Base-by-base conservation (phyloP, 352 stramenopile species). In the Thraustotheca clavata region DNA sequence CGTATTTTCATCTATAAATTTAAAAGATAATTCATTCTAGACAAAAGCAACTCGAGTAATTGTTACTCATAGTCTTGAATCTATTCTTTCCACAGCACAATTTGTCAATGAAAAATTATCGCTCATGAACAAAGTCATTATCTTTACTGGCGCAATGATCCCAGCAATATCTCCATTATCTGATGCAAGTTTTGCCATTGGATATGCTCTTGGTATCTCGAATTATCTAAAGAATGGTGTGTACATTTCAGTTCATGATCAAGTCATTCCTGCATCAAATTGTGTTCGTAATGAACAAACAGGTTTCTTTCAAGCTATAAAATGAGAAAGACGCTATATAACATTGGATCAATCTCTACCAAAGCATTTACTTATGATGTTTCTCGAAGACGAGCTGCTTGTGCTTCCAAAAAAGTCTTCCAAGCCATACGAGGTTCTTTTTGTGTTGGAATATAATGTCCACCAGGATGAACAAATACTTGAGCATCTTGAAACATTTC, bases 381-480 rank as follows among this genome's bases (percentile, higher is more conserved):
- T 7, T 14, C 14, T 9, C n/a, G 20, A 14, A 43, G 12, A 22
- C 33, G 52, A 35, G 52, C 36, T 18, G 55, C 35, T 54, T 63
- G 55, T 4, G 26, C n/a, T 31, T 49, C 57, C 8, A 65, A 55
- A 33, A 65, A 65, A 2, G 40, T 16, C 29, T 65, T 65, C 57
- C 57, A 65, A 9, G 34, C 39, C 22, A 32, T 54, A 6, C 57
- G 57, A 11, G 78, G 72, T 22, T 88, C 83, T 63, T 94, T 92
- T 69, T 89, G 89, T 7, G 86, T 87, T 6, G 86, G 83, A 49
- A 94, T 89, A 69, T 94, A 94, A 62, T 94, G 86, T 0, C 86
- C 86, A 22, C 86, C 83, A 1, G 76, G 9, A 54, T 94, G 86
- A 27, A 83, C 60, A 49, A 88, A 71, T 18, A 93, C 43, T 11